A percentile compares a stretch with the other conserved stretches of the same genome.
Evolutionary conservation across 192 early-diverging fungal species (phyloP).

Genomic region (Backusella tarrabulga): DNA sequence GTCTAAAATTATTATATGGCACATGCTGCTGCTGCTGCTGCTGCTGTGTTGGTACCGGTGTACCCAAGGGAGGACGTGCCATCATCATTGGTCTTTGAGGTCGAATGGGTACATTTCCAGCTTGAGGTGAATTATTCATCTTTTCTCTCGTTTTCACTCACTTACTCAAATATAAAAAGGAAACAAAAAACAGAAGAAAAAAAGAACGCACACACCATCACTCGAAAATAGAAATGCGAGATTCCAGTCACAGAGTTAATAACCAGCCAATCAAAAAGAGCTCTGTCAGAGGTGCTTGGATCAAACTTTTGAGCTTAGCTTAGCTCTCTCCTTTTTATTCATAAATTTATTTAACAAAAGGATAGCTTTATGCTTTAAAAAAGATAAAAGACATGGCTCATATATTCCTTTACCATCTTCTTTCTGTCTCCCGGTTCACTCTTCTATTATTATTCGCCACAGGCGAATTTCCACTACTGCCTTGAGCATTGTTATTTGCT

Average conservation of each 20-base stretch:
- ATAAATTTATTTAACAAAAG: neutral
- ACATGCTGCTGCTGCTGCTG: neutral
- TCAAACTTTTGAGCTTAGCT: neutral
- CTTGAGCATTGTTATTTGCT: neutral
- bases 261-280: neutral
- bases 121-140: conserved; percentile 1
- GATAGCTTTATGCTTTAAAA: neutral
- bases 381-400: neutral
- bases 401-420: neutral
- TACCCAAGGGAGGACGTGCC: neutral
- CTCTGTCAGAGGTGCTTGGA: neutral
- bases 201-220: neutral
- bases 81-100: conserved; percentile 7
- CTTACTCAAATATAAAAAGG: neutral
- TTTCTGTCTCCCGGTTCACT: neutral
- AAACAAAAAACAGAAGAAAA: neutral
- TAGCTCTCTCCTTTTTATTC: neutral
- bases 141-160: neutral
- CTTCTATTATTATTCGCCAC: neutral
- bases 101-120: conserved; percentile 2
- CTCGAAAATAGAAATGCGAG: neutral
- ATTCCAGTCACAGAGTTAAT: neutral
- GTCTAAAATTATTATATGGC: neutral
- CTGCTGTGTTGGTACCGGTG: neutral
- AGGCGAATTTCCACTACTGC: neutral